A percentile compares a stretch with the other conserved stretches of the same genome.
These are phyloP conservation scores for Eutrema japonicum DNA, from an alignment of 345 rosid genomes.

Conservation along the genomic window DNA sequence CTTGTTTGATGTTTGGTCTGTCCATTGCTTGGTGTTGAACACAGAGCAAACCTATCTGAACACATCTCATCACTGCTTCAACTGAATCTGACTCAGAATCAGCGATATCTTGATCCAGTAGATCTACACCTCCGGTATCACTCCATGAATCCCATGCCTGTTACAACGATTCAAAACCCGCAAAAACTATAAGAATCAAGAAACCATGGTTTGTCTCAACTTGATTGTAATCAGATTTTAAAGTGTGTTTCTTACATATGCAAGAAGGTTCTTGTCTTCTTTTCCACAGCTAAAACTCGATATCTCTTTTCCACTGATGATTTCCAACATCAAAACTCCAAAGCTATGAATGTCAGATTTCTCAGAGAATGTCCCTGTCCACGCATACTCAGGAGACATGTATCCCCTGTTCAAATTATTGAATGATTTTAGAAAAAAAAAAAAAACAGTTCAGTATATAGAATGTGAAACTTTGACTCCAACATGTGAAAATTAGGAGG, in stretches of 20 bases:
- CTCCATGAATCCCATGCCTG: conserved; percentile 37
- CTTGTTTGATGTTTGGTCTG: conserved; percentile 31
- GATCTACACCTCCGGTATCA: conserved; percentile 13
- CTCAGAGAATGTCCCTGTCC: conserved; percentile 50
- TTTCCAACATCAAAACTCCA: conserved; percentile 44
- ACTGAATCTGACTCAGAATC: conserved; percentile 1
- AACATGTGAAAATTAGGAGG: neutral
- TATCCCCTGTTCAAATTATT: conserved; percentile 28
- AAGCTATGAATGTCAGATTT: conserved; percentile 54
- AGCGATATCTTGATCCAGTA: conserved; percentile 25
- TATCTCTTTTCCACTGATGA: conserved; percentile 17
- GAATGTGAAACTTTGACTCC: neutral
- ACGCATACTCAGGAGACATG: conserved; percentile 59
- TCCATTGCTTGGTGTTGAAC: conserved; percentile 25
- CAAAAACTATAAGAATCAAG: neutral
- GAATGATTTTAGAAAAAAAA: neutral
- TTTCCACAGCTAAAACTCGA: conserved; percentile 15
- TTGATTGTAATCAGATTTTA: neutral
- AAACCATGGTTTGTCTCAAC: neutral
- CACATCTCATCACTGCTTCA: conserved; percentile 21
- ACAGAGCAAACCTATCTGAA: conserved; percentile 22
- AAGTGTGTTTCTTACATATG: conserved; percentile 10
- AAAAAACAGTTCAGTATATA: neutral
- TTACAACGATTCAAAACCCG: neutral
- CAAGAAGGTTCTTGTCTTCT: conserved; percentile 24